phyloP scores from a whole-genome alignment of 768 basidiomycete genomes.

The Suillus brevipes region DNA sequence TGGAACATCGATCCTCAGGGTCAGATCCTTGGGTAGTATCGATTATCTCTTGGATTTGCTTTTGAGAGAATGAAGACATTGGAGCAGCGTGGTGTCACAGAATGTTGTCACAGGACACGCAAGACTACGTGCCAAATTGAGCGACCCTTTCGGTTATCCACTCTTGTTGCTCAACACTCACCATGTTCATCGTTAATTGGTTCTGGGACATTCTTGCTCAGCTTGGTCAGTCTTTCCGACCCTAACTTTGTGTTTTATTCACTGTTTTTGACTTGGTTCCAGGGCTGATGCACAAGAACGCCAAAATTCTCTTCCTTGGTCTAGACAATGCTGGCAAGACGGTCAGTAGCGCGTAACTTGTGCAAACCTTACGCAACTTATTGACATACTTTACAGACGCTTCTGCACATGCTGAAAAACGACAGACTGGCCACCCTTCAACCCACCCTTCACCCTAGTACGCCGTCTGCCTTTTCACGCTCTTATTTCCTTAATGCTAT shows the following conservation, averaged over 20 bases:
- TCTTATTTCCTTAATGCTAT: slow-evolving; percentile 8
- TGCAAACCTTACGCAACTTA: slow-evolving; percentile 1
- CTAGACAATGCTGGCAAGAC: slow-evolving; percentile 99
- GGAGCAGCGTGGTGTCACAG: slow-evolving; percentile 3
- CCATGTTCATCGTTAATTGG: slow-evolving; percentile 90
- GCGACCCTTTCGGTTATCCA: neutral
- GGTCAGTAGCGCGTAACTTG: slow-evolving; percentile 44
- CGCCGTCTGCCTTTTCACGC: slow-evolving; percentile 25
- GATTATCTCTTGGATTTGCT: slow-evolving; percentile 42
- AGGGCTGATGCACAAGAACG: slow-evolving; percentile 97
- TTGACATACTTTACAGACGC: slow-evolving; percentile 55
- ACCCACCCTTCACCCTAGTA: slow-evolving; percentile 98
- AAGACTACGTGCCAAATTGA: slow-evolving; percentile 5
- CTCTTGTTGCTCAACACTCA: slow-evolving; percentile 21
- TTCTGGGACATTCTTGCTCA: slow-evolving; percentile 95
- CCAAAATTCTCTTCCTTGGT: slow-evolving; percentile 98
- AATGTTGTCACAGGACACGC: slow-evolving; percentile 4
- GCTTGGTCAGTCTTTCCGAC: slow-evolving; percentile 62
- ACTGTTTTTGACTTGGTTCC: slow-evolving; percentile 6
- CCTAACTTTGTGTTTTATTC: slow-evolving; percentile 7
- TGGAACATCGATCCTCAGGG: slow-evolving; percentile 33
- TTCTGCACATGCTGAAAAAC: slow-evolving; percentile 99
- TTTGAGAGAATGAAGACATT: slow-evolving; percentile 39
- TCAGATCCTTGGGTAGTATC: slow-evolving; percentile 39
- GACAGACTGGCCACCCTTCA: slow-evolving; percentile 96